Conservation (phyloP, 2,329 filamentous ascomycete species). For the Periconia sp. region DNA sequence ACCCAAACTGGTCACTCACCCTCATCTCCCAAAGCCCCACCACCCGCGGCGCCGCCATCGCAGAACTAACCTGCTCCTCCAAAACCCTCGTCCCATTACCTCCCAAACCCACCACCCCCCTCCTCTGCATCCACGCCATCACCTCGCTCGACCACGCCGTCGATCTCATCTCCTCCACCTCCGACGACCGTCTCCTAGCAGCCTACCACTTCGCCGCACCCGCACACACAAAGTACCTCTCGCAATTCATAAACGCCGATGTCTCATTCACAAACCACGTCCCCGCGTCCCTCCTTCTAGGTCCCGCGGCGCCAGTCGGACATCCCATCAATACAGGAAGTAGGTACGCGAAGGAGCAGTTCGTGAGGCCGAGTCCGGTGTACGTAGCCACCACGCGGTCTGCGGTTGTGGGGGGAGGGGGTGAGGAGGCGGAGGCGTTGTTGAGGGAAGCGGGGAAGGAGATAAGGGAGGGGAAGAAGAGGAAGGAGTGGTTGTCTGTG, state of each 20-base stretch:
- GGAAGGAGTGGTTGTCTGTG: slow-evolving; percentile 32
- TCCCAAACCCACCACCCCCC: slow-evolving; percentile 45
- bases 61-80: slow-evolving; percentile 29
- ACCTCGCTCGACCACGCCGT: slow-evolving; percentile 59
- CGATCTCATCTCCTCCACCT: slow-evolving; percentile 45
- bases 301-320: slow-evolving; percentile 23
- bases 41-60: slow-evolving; percentile 23
- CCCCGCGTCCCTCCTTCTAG: slow-evolving; percentile 55
- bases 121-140: slow-evolving; percentile 51
- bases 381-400: slow-evolving; percentile 13
- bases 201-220: slow-evolving; percentile 57
- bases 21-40: slow-evolving; percentile 24
- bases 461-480: slow-evolving; percentile 35
- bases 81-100: slow-evolving; percentile 11
- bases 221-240: slow-evolving; percentile 59
- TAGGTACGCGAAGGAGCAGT: slow-evolving; percentile 22
- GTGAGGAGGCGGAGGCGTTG: slow-evolving; percentile 15
- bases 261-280: slow-evolving; percentile 61
- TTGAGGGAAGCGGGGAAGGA: slow-evolving; percentile 18
- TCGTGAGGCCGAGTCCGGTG: slow-evolving; percentile 19
- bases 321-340: slow-evolving; percentile 18
- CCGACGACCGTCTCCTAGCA: slow-evolving; percentile 42
- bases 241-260: slow-evolving; percentile 56
- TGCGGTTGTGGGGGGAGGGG: too few species aligned
- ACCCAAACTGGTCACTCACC: slow-evolving; percentile 21